Evolutionary conservation across 2,329 filamentous ascomycete species (phyloP).

Genomic region (Colletotrichum eleusines): DNA sequence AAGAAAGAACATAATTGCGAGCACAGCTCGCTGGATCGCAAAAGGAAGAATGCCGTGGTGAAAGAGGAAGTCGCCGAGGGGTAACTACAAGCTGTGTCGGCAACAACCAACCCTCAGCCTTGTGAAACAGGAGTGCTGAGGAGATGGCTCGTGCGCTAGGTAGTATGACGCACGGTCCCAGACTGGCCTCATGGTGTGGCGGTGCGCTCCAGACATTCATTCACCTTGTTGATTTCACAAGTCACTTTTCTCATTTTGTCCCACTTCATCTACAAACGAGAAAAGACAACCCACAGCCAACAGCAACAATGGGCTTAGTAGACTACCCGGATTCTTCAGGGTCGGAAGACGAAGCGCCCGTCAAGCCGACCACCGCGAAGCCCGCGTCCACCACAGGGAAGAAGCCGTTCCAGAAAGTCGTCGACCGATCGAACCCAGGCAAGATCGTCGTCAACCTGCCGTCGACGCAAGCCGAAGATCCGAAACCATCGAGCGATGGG

Average conservation of each 20-base stretch:
- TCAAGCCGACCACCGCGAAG: constrained; percentile 48
- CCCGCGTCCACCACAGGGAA: constrained; percentile 52
- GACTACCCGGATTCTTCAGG: constrained; percentile 88
- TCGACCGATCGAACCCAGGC: constrained; percentile 83
- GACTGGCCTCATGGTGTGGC: constrained; percentile 30
- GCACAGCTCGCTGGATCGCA: constrained; percentile 33
- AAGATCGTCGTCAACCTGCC: constrained; percentile 88
- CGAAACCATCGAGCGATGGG: constrained; percentile 55
- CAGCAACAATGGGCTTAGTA: constrained; percentile 77
- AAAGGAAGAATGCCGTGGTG: constrained; percentile 14
- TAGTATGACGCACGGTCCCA: constrained; percentile 26
- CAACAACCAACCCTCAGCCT: constrained; percentile 39
- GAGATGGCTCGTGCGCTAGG: constrained; percentile 30
- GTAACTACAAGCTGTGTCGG: constrained; percentile 19
- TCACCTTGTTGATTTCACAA: neutral
- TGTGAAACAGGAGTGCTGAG: constrained; percentile 39
- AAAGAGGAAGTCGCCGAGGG: constrained; percentile 27
- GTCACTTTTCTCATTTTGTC: neutral
- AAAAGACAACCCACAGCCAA: neutral
- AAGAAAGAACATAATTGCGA: constrained; percentile 38
- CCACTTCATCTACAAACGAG: constrained; percentile 4
- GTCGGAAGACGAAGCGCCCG: constrained; percentile 59
- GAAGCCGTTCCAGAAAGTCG: constrained; percentile 80
- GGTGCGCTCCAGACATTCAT: constrained; percentile 5
- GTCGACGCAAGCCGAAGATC: constrained; percentile 55